These are phyloP conservation scores for Oidiodendron maius DNA, from an alignment of 495 filamentous ascomycete genomes.

Conservation along the genomic window DNA sequence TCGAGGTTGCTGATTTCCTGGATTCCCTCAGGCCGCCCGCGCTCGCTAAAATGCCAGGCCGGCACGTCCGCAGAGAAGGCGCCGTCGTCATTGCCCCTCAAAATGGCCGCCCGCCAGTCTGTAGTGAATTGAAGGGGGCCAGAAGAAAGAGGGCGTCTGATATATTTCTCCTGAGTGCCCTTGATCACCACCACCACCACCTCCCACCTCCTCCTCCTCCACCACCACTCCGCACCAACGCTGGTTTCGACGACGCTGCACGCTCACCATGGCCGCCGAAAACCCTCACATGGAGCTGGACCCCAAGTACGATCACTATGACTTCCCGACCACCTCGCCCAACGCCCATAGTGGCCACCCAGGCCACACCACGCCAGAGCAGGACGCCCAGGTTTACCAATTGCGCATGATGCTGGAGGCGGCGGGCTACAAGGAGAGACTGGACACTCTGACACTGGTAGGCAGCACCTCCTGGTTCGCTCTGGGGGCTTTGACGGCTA, in stretches of 20 bases:
- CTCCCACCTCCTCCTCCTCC: slow-evolving; percentile 2
- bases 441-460: slow-evolving; percentile 89
- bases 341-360: slow-evolving; percentile 70
- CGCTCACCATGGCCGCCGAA: slow-evolving; percentile 22
- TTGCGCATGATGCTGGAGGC: slow-evolving; percentile 79
- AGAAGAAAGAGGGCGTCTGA: too few relatives aligned
- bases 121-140: too few relatives aligned
- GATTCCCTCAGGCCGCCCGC: neutral
- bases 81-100: slow-evolving; percentile 9
- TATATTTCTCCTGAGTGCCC: neutral
- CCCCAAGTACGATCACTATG: slow-evolving; percentile 93
- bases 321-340: slow-evolving; percentile 77
- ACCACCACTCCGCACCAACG: neutral
- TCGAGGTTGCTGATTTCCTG: neutral
- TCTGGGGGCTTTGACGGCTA: too few relatives aligned
- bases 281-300: slow-evolving; percentile 51
- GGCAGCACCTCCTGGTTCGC: slow-evolving; percentile 12
- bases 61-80: too few relatives aligned
- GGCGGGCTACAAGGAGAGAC: slow-evolving; percentile 72
- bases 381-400: slow-evolving; percentile 86
- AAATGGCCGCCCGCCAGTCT: too few relatives aligned
- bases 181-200: neutral
- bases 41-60: neutral
- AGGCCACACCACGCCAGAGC: slow-evolving; percentile 77
- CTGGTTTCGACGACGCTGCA: too few relatives aligned